Base-by-base conservation (phyloP, 371 early-diverging fungal species). In the Circinella umbellata region DNA sequence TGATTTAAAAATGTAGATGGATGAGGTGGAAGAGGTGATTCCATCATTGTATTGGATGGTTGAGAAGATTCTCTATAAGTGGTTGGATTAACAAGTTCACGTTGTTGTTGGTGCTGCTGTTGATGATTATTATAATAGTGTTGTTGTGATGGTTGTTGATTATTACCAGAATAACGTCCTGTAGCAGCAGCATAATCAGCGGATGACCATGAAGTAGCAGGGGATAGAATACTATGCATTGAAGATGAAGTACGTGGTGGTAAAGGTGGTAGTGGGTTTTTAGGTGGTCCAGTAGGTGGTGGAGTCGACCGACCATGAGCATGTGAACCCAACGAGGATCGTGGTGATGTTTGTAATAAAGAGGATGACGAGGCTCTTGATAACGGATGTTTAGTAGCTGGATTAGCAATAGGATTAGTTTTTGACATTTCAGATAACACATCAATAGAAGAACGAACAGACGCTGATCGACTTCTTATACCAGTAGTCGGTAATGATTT, bases 401-500 rank as follows among this genome's bases (percentile, higher is more conserved):
- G 27, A 27, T 27, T 27, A 27, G 27, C 27, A 27, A 27, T 27
- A 27, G 27, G 15, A 47, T 34, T 53, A 7, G 61, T 65, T 17
- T 53, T 63, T 9, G 70, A 53, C 48, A 74, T 69, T 49, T 76
- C 75, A 35, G 69, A 61, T 17, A 81, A 55, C n/a, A 78, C 36
- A 63, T 78, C 81, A 27, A 81, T 76, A 14, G 81, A 81, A 3
- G 81, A 76, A 36, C 77, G 71, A 36, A 68, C 48, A 20, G 74
- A 76, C 11, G 65, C 70, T 7, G 73, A 71, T 13, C 78, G 57
- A 51, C 61, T 68, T 9, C 70, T 46, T 11, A 53, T 4, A 27
- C 51, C 51, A 13, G 3, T 53, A n/a, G 14, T 68, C 37, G 49
- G 63, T 3, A 14, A 36, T 17, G 42, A 11, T 42, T 64, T 55